Percentiles rank a stretch among this genome's conserved stretches.
Conservation (phyloP, 177 flowering plant genomes). For the Tripterygium wilfordii region DNA sequence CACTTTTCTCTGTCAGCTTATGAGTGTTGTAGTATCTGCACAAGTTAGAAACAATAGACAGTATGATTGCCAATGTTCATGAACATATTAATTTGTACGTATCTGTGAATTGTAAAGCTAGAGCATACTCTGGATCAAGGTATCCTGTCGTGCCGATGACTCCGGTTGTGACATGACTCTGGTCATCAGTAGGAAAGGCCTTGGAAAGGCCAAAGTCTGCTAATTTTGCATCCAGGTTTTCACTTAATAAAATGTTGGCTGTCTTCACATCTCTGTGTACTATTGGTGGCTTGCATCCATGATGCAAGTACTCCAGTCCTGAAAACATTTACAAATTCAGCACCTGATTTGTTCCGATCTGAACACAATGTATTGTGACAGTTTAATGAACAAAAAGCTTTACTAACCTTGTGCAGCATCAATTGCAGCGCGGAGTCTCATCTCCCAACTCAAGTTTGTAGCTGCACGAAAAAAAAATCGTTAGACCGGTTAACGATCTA, state of each 20-base stretch:
- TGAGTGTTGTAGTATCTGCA: slow-evolving; percentile 18
- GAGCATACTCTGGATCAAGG: slow-evolving; percentile 6
- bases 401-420: neutral
- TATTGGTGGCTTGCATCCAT: slow-evolving; percentile 2
- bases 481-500: neutral
- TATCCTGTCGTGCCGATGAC: neutral
- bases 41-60: too few relatives aligned
- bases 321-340: too few relatives aligned
- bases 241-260: neutral
- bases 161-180: neutral
- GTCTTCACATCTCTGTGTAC: slow-evolving; percentile 6
- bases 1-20: slow-evolving; percentile 27
- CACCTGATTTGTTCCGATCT: too few relatives aligned
- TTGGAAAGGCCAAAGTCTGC: neutral
- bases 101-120: too few relatives aligned
- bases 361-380: too few relatives aligned
- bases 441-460: neutral
- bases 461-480: neutral
- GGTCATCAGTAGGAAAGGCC: neutral
- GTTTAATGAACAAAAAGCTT: too few relatives aligned
- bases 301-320: slow-evolving; percentile 3
- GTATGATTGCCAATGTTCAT: too few relatives aligned
- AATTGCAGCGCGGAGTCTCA: neutral
- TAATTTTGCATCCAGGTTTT: neutral
- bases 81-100: too few relatives aligned